A percentile compares a stretch with the other conserved stretches of the same genome.
Evolutionary conservation across 148 eudicot species (phyloP).

Genomic region (Talinum fruticosum): DNA sequence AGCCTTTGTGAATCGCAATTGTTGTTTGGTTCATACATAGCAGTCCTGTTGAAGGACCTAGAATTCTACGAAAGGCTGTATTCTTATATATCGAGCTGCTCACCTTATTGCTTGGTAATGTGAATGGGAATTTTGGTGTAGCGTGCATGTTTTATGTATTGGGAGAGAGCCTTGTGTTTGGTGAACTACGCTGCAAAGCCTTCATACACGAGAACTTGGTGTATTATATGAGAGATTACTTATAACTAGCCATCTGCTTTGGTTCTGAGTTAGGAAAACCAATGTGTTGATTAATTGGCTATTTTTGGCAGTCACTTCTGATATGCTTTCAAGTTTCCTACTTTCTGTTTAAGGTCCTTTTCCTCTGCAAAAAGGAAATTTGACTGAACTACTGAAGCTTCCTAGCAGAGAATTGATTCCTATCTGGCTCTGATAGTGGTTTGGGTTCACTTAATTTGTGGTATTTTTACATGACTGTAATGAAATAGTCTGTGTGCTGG

Average conservation of each 20-base stretch:
- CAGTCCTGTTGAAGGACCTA: neutral
- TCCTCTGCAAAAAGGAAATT: neutral
- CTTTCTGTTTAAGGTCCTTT: neutral
- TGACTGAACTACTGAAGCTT: neutral
- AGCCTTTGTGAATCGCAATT: conserved; percentile 14
- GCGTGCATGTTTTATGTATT: conserved; percentile 1
- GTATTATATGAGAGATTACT: neutral
- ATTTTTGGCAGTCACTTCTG: neutral
- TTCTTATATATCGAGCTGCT: neutral
- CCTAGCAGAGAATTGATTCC: conserved; percentile 14
- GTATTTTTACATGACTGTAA: neutral
- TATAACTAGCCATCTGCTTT: neutral
- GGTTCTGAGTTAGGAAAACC: neutral
- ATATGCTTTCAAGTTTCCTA: conserved; percentile 6
- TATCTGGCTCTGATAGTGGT: neutral
- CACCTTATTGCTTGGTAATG: neutral
- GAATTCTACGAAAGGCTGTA: neutral
- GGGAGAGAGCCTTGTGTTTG: neutral
- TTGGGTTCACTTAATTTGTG: neutral
- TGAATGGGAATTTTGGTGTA: neutral
- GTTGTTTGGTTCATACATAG: neutral
- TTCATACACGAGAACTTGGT: neutral
- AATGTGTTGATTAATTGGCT: neutral
- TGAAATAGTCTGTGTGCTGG: neutral
- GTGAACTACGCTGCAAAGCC: neutral